Conservation (phyloP, 495 filamentous ascomycete species). For the Astrocystis sublimbata region DNA sequence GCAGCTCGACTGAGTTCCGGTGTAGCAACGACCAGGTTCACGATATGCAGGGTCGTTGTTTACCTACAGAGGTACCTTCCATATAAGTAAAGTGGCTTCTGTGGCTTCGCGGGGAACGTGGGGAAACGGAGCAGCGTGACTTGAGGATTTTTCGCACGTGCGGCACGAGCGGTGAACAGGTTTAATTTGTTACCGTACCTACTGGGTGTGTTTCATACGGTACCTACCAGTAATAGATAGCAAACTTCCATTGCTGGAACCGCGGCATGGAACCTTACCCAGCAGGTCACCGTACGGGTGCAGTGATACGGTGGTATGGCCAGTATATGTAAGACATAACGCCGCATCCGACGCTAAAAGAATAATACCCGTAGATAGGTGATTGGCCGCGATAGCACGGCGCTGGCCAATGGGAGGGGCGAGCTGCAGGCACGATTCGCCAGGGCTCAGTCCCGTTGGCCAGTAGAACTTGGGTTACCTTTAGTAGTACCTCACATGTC, state of each 20-base stretch:
- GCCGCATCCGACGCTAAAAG: too few species aligned
- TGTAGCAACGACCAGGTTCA: neutral
- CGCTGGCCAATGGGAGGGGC: constrained; percentile 6
- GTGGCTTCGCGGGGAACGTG: neutral
- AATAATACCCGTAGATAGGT: neutral
- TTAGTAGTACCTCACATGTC: neutral
- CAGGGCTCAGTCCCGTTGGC: constrained; percentile 9
- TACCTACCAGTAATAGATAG: too few species aligned
- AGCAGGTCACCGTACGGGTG: too few species aligned
- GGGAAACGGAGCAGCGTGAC: constrained; percentile 5
- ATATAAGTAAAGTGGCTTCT: too few species aligned
- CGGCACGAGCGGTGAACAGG: neutral
- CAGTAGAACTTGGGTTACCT: neutral
- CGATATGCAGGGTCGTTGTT: constrained; percentile 6
- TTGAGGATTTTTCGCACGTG: constrained; percentile 1
- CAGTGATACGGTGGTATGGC: too few species aligned
- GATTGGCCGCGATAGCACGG: neutral
- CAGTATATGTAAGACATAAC: too few species aligned
- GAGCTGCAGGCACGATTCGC: constrained; percentile 3
- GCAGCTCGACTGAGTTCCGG: neutral
- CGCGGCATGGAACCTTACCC: too few species aligned
- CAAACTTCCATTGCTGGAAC: too few species aligned
- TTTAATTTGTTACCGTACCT: too few species aligned
- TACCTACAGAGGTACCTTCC: too few species aligned
- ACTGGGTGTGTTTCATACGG: too few species aligned